These are phyloP conservation scores for Gossypium ekmanianum DNA, from an alignment of 345 rosid species.

Conservation along the genomic window DNA sequence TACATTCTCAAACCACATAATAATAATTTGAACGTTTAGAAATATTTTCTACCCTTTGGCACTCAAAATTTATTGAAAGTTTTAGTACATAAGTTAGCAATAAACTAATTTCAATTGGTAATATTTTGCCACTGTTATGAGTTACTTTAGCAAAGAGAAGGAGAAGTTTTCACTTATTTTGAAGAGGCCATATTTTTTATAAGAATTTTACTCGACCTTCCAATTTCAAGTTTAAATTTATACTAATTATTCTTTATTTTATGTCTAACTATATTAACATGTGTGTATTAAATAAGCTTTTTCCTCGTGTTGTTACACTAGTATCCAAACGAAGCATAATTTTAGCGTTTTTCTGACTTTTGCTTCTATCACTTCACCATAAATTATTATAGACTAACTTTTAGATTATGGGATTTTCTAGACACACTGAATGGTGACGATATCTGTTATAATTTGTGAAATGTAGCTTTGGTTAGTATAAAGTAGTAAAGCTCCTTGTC, in stretches of 20 bases:
- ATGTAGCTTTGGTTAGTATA: background rate
- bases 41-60: background rate
- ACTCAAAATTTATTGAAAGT: background rate
- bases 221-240: no score
- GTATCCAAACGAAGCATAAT: background rate
- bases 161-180: no score
- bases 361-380: background rate
- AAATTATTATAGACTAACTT: background rate
- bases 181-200: no score
- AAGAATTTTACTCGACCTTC: no score
- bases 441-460: background rate
- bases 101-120: no score
- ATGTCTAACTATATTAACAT: no score
- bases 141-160: no score
- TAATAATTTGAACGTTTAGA: background rate
- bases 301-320: no score
- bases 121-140: no score
- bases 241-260: no score
- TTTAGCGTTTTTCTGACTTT: background rate
- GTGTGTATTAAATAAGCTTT: no score
- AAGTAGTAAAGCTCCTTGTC: background rate
- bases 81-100: no score
- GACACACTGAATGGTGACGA: background rate
- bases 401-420: background rate
- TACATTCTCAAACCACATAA: background rate